These are phyloP conservation scores for Kluyveromyces dobzhanskii DNA, from an alignment of 805 yeast species.

Conservation along the genomic window DNA sequence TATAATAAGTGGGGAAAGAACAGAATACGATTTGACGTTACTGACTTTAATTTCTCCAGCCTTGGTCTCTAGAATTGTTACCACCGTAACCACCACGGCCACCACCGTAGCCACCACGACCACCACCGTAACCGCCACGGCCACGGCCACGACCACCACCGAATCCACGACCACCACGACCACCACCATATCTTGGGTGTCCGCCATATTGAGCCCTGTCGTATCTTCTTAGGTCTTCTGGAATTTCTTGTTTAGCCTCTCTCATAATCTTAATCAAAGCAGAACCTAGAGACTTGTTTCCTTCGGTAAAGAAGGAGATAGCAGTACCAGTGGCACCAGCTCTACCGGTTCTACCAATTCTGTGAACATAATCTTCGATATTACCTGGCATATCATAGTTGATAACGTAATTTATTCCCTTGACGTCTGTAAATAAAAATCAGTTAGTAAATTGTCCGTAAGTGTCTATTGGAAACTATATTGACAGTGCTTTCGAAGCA, in stretches of 20 bases:
- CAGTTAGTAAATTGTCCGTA: slow-evolving; percentile 16
- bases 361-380: slow-evolving; percentile 96
- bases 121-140: slow-evolving; percentile 33
- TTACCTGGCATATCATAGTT: slow-evolving; percentile 98
- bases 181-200: slow-evolving; percentile 49
- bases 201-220: slow-evolving; percentile 71
- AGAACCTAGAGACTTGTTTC: slow-evolving; percentile 79
- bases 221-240: slow-evolving; percentile 68
- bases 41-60: slow-evolving; percentile 14
- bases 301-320: slow-evolving; percentile 85
- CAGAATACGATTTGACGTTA: not conserved
- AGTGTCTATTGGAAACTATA: not conserved
- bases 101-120: slow-evolving; percentile 34
- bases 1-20: too few species aligned
- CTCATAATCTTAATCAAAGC: slow-evolving; percentile 81
- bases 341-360: slow-evolving; percentile 99
- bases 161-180: slow-evolving; percentile 36
- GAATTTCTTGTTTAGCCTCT: slow-evolving; percentile 91
- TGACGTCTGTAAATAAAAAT: slow-evolving; percentile 63
- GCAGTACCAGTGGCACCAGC: slow-evolving; percentile 97
- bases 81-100: slow-evolving; percentile 30
- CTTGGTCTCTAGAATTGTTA: slow-evolving; percentile 28
- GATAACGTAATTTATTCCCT: slow-evolving; percentile 89
- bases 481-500: too few species aligned
- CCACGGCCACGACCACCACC: slow-evolving; percentile 36